Evolutionary conservation across 495 filamentous ascomycete genomes (phyloP), one percentile per base, ranked within the genome.

Genomic region (Polyplosphaeria fusca): DNA sequence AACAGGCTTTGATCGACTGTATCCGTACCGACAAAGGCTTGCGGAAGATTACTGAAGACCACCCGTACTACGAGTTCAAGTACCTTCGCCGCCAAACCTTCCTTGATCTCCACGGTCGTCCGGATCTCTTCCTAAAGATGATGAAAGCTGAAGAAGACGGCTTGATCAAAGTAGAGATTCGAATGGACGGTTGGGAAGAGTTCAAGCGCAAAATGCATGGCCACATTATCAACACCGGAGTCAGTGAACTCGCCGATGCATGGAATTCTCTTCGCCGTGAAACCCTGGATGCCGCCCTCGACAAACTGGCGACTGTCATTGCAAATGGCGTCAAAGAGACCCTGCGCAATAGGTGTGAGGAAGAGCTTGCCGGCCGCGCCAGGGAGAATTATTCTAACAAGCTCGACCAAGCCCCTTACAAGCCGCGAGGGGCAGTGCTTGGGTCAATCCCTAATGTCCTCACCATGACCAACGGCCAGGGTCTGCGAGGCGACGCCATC

Each of bases 61-160:
- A 96, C 66, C 90, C 88, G 0, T 97, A 93, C 70, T 96, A 96
- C 69, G 93, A 96, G 69, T 91, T 98, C 74, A 98, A 98, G 65
- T 98, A 98, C 57, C 83, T 97, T 16, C 81, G 88, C 32, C 88
- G 93, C 62, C 90, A 95, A 67, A 86, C 84, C 41, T 81, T 96
- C 48, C 75, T 74, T 28, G 86, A 93, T 55, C 82, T 97, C 58
- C 87, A 89, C 5, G 80, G 79, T 19, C 83, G 85, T 16, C 93
- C 93, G 9, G 92, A 95, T 61, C 78, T 94, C 42, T 97, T 88
- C 65, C 73, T 98, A 14, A 86, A 88, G 68, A 98, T 98, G 93
- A 82, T 97, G 66, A 93, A 89, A 68, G 93, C 93, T 3, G 93
- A 98, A 71, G 85, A 89, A 62, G 93, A 97, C 66, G 90, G 91